A percentile compares a stretch with the other conserved stretches of the same genome.
These are phyloP conservation scores for Colletotrichum kahawae DNA, from an alignment of 2,329 filamentous ascomycete genomes.

Conservation along the genomic window DNA sequence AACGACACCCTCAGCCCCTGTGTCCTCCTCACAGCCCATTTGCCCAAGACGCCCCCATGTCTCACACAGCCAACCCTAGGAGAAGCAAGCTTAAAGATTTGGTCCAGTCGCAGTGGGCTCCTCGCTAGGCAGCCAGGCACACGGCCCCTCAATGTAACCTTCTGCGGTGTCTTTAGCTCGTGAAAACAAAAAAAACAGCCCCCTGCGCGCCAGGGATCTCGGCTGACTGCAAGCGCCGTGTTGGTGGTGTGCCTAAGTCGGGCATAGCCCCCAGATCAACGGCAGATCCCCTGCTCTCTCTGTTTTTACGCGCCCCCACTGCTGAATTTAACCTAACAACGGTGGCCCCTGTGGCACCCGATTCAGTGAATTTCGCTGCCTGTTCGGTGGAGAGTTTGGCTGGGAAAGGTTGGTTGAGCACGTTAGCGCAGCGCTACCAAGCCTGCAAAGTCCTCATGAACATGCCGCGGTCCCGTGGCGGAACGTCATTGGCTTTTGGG, in stretches of 20 bases:
- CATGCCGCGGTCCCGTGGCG: neutral
- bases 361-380: neutral
- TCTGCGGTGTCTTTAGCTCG: neutral
- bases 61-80: constrained; percentile 1
- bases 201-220: neutral
- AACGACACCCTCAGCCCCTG: neutral
- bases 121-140: neutral
- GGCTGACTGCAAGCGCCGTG: neutral
- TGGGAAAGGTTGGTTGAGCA: neutral
- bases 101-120: neutral
- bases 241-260: neutral
- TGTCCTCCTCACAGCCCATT: neutral
- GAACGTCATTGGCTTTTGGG: neutral
- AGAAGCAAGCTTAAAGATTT: neutral
- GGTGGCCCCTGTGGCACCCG: neutral
- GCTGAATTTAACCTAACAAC: neutral
- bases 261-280: neutral
- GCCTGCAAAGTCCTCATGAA: neutral
- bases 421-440: neutral
- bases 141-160: neutral
- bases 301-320: neutral
- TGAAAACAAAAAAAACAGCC: neutral
- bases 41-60: neutral
- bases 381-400: neutral
- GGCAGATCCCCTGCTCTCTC: neutral